phyloP scores from a whole-genome alignment of 2,329 filamentous ascomycete species.

The Neoscytalidium dimidiatum region DNA sequence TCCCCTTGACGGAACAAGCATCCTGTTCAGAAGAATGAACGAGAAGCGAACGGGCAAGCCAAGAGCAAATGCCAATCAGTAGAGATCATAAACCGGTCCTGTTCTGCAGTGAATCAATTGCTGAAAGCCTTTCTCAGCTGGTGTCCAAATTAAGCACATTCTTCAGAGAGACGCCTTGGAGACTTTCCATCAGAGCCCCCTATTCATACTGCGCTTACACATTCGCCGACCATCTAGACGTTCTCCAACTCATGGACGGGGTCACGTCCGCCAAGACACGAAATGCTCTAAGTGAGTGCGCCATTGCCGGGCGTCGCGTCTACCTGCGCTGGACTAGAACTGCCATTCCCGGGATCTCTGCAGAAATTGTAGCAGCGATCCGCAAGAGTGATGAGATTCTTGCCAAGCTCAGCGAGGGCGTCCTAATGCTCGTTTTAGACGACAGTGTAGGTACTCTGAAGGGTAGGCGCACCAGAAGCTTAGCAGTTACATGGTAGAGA shows the following conservation, averaged over 20 bases:
- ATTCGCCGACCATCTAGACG: neutral
- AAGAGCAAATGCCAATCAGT: too few relatives aligned
- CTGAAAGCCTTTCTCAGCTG: neutral
- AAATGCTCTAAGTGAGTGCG: neutral
- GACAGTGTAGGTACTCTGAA: neutral
- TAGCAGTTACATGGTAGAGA: too few relatives aligned
- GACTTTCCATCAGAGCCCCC: neutral
- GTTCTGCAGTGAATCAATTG: neutral
- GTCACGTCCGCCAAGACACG: neutral
- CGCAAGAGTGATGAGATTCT: neutral
- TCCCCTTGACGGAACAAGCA: too few relatives aligned
- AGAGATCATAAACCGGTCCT: neutral
- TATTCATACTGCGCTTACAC: neutral
- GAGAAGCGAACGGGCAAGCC: too few relatives aligned
- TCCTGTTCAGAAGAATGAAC: too few relatives aligned
- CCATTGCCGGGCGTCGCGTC: neutral
- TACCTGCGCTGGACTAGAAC: neutral
- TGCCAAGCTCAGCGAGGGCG: neutral
- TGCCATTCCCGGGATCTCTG: neutral
- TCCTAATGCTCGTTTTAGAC: neutral
- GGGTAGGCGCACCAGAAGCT: neutral
- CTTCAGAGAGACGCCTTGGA: neutral
- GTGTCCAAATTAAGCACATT: neutral
- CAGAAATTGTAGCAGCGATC: neutral
- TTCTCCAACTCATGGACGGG: neutral